These are phyloP conservation scores for Scedosporium apiospermum DNA, from an alignment of 2,329 filamentous ascomycete species.

Conservation along the genomic window DNA sequence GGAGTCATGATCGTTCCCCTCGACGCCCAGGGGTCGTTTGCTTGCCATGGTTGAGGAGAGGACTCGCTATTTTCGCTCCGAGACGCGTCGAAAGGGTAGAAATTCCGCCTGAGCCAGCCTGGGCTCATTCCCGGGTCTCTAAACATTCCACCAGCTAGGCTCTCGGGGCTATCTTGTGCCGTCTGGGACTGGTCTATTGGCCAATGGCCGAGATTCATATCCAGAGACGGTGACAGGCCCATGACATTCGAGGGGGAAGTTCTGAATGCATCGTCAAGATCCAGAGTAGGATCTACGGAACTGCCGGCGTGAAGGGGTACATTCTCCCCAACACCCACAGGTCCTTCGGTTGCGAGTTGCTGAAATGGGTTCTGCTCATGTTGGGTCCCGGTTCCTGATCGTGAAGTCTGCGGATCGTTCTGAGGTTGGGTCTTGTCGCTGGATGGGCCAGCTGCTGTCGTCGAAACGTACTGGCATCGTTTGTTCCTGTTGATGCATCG, in stretches of 20 bases:
- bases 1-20: not conserved
- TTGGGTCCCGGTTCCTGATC: not conserved
- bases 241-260: not conserved
- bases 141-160: not conserved
- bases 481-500: constrained; percentile 4
- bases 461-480: not conserved
- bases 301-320: not conserved
- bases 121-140: not conserved
- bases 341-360: not conserved
- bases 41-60: not conserved
- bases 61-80: not conserved
- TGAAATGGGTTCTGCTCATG: not conserved
- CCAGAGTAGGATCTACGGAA: not conserved
- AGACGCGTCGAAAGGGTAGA: not conserved
- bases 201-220: not conserved
- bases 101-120: not conserved
- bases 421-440: not conserved
- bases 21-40: not conserved
- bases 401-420: not conserved
- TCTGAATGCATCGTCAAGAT: not conserved
- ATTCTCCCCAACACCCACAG: not conserved
- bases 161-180: not conserved
- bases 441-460: not conserved
- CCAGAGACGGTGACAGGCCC: not conserved
- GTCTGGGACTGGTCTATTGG: not conserved